A percentile compares a stretch with the other conserved stretches of the same genome.
Evolutionary conservation across 2,329 filamentous ascomycete species (phyloP).

Genomic region (Trichoderma atroviride): DNA sequence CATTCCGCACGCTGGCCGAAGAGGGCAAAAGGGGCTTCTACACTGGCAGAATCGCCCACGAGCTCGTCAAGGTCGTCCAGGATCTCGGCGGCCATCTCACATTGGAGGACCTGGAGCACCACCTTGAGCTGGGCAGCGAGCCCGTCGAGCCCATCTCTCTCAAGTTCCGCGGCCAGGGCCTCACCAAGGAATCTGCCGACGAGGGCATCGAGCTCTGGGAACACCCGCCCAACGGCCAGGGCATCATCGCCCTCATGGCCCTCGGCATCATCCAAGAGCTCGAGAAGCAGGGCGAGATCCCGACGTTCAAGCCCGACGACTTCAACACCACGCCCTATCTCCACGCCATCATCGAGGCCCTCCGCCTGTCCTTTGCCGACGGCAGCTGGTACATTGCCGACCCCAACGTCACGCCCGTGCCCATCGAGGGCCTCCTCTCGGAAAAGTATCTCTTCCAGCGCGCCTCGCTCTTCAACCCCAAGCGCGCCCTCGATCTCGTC

Average conservation of each 20-base stretch:
- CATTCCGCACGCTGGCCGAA: slow-evolving; percentile 75
- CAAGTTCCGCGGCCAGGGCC: slow-evolving; percentile 69
- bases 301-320: slow-evolving; percentile 67
- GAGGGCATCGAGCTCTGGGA: slow-evolving; percentile 85
- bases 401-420: slow-evolving; percentile 70
- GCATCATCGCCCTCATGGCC: slow-evolving; percentile 92
- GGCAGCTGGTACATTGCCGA: slow-evolving; percentile 89
- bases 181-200: slow-evolving; percentile 32
- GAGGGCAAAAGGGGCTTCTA: slow-evolving; percentile 93
- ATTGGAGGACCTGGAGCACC: slow-evolving; percentile 77
- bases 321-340: slow-evolving; percentile 83
- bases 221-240: slow-evolving; percentile 94
- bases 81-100: slow-evolving; percentile 77
- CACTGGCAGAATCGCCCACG: slow-evolving; percentile 77
- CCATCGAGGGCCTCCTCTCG: slow-evolving; percentile 69
- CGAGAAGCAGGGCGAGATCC: slow-evolving; percentile 74
- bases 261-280: slow-evolving; percentile 88
- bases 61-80: slow-evolving; percentile 75
- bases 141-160: slow-evolving; percentile 84
- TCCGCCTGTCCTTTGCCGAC: slow-evolving; percentile 89
- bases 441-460: slow-evolving; percentile 74
- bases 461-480: slow-evolving; percentile 59
- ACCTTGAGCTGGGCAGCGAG: slow-evolving; percentile 70
- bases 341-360: slow-evolving; percentile 83
- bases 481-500: slow-evolving; percentile 61